These are phyloP conservation scores for Fusarium guadeloupense DNA, from an alignment of 2,329 filamentous ascomycete genomes.

Conservation along the genomic window DNA sequence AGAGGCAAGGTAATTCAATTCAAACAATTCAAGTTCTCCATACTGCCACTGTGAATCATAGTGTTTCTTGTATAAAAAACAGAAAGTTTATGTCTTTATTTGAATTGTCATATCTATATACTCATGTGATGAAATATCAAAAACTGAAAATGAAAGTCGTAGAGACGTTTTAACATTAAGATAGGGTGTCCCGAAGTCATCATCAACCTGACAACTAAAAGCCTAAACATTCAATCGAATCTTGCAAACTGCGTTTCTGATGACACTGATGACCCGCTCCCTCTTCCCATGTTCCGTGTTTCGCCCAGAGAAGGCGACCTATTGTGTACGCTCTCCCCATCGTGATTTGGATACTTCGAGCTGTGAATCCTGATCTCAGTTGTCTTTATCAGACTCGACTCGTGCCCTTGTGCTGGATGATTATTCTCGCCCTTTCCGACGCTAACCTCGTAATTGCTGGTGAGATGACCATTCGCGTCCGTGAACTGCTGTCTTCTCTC, in stretches of 20 bases:
- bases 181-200: too few relatives aligned
- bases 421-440: conserved; percentile 23
- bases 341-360: conserved; percentile 12
- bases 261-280: conserved; percentile 32
- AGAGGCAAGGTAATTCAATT: too few relatives aligned
- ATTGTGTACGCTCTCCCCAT: conserved; percentile 11
- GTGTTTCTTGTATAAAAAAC: too few relatives aligned
- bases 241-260: conserved; percentile 38
- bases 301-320: neutral
- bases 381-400: conserved; percentile 27
- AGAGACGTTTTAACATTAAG: too few relatives aligned
- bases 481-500: conserved; percentile 23
- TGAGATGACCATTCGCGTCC: conserved; percentile 1
- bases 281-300: conserved; percentile 7
- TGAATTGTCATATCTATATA: too few relatives aligned
- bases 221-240: too few relatives aligned
- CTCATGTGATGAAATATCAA: too few relatives aligned
- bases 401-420: neutral
- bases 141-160: too few relatives aligned
- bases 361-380: conserved; percentile 32
- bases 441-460: conserved; percentile 32
- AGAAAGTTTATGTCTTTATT: too few relatives aligned
- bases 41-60: too few relatives aligned
- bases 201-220: too few relatives aligned
- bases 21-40: too few relatives aligned